These are phyloP conservation scores for Ogataea dorogensis DNA, from an alignment of 805 yeast genomes.

Conservation along the genomic window DNA sequence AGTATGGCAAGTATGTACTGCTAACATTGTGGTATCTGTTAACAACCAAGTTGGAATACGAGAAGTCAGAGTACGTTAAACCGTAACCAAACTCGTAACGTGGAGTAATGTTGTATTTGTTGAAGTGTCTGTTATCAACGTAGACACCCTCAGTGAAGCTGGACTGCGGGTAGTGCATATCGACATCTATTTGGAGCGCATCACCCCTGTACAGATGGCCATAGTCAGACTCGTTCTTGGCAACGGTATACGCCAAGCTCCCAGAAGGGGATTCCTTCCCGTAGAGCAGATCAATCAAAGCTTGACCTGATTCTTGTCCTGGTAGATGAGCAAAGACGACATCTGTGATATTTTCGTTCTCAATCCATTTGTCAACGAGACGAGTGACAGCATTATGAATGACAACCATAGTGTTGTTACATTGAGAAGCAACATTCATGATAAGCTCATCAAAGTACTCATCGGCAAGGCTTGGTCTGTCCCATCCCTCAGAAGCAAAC, in stretches of 20 bases:
- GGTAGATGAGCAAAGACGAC: constrained; percentile 43
- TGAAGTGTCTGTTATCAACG: constrained; percentile 58
- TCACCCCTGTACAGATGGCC: constrained; percentile 37
- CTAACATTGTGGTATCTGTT: constrained; percentile 2
- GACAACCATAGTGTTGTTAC: constrained; percentile 56
- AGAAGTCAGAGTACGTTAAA: constrained; percentile 50
- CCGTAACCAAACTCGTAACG: constrained; percentile 65
- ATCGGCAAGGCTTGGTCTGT: constrained; percentile 54
- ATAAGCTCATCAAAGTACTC: constrained; percentile 53
- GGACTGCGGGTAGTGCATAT: constrained; percentile 40
- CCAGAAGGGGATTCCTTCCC: constrained; percentile 67
- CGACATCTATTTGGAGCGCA: constrained; percentile 27
- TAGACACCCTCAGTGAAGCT: constrained; percentile 47
- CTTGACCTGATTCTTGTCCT: constrained; percentile 49
- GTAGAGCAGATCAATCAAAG: constrained; percentile 55
- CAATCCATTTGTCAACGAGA: constrained; percentile 53
- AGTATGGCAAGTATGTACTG: neutral
- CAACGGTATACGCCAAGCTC: constrained; percentile 60
- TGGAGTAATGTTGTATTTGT: constrained; percentile 53
- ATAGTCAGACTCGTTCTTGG: constrained; percentile 46
- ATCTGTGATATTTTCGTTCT: constrained; percentile 56
- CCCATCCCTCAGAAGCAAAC: constrained; percentile 57
- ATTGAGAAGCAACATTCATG: constrained; percentile 44
- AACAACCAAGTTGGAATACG: constrained; percentile 25
- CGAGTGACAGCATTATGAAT: constrained; percentile 63